Evolutionary conservation across 2,329 filamentous ascomycete species (phyloP).

Genomic region (Xylariaceae sp.): DNA sequence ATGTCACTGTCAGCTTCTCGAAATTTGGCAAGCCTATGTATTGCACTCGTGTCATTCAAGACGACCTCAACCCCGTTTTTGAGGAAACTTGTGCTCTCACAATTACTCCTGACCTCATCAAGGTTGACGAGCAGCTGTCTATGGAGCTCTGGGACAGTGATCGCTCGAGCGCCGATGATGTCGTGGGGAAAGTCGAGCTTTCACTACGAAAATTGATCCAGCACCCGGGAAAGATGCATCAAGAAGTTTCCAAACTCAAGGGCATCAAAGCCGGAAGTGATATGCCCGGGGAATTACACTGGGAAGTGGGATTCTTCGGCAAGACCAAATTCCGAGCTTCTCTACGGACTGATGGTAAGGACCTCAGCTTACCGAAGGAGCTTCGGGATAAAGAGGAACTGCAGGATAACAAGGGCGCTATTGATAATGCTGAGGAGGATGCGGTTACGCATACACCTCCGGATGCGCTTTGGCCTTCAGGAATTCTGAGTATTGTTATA

Average conservation of each 20-base stretch:
- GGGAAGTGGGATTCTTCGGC: slow-evolving; percentile 93
- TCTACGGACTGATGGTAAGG: slow-evolving; percentile 79
- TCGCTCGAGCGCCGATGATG: slow-evolving; percentile 83
- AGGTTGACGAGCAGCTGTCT: slow-evolving; percentile 86
- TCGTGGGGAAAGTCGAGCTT: slow-evolving; percentile 89
- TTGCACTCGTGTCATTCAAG: slow-evolving; percentile 91
- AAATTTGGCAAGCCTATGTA: slow-evolving; percentile 98
- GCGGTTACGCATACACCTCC: slow-evolving; percentile 85
- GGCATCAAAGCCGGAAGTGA: slow-evolving; percentile 77
- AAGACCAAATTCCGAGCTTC: slow-evolving; percentile 84
- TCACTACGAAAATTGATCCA: slow-evolving; percentile 94
- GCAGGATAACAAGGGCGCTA: slow-evolving; percentile 79
- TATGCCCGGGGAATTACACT: slow-evolving; percentile 91
- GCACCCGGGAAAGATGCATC: slow-evolving; percentile 88
- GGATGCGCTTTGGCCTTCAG: slow-evolving; percentile 93
- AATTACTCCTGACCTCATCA: slow-evolving; percentile 84
- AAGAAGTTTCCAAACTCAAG: slow-evolving; percentile 74
- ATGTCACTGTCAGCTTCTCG: slow-evolving; percentile 90
- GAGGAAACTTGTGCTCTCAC: slow-evolving; percentile 81
- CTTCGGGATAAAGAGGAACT: slow-evolving; percentile 70
- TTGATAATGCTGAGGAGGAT: slow-evolving; percentile 70
- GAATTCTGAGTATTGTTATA: slow-evolving; percentile 76
- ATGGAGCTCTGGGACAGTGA: slow-evolving; percentile 97
- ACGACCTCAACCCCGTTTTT: slow-evolving; percentile 89
- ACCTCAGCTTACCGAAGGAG: slow-evolving; percentile 66